These are phyloP conservation scores for Trichoderma sp. DNA, from an alignment of 2,329 filamentous ascomycete species.

Conservation along the genomic window DNA sequence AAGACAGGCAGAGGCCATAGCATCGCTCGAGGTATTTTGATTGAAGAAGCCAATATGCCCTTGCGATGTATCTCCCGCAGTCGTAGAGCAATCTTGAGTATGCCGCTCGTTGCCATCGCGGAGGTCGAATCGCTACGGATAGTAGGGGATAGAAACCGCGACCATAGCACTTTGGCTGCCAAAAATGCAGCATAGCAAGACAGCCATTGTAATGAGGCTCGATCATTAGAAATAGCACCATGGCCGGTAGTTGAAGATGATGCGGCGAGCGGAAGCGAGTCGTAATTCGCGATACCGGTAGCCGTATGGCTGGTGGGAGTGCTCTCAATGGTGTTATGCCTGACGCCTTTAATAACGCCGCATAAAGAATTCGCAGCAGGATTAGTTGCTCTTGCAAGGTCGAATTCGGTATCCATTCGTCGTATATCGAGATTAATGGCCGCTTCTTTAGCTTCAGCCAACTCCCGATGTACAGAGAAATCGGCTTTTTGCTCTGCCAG, in stretches of 20 bases:
- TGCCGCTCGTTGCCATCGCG: not conserved
- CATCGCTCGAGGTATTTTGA: conserved; percentile 16
- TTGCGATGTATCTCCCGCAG: not conserved
- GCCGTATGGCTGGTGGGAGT: not conserved
- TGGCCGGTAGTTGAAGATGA: not conserved
- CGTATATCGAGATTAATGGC: not conserved
- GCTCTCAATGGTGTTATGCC: not conserved
- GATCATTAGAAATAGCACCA: not conserved
- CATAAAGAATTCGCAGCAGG: not conserved
- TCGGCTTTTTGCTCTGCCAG: not conserved
- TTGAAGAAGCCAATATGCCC: not conserved
- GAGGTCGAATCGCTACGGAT: conserved; percentile 10
- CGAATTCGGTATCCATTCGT: not conserved
- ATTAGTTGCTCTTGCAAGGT: not conserved
- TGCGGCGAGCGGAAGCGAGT: not conserved
- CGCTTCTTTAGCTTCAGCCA: not conserved
- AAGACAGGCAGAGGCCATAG: conserved; percentile 18
- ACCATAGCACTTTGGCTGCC: not conserved
- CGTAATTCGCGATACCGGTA: not conserved
- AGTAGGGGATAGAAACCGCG: not conserved
- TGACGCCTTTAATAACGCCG: not conserved
- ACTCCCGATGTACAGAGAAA: not conserved
- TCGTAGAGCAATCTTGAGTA: conserved; percentile 4
- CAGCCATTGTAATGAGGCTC: not conserved
- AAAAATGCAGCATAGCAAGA: not conserved